Conservation (phyloP, 2,329 filamentous ascomycete genomes). For the Coniella vitis region DNA sequence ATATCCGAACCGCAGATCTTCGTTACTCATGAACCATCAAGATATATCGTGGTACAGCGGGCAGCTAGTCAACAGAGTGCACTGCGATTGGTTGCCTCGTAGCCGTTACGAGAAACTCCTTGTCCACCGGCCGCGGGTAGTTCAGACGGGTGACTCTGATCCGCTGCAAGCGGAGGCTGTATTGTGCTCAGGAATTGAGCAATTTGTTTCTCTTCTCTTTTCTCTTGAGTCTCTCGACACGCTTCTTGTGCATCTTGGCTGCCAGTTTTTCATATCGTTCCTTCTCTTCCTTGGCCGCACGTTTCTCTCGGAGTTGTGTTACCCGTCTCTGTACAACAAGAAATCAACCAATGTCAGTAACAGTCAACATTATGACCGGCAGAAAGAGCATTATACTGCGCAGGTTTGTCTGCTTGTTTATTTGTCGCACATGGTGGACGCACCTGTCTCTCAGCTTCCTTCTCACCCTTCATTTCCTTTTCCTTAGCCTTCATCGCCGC, state of each 20-base stretch:
- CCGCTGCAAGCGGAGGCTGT: background rate
- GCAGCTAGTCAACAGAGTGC: background rate
- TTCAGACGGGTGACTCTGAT: background rate
- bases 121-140: slow-evolving; percentile 1
- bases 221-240: slow-evolving; percentile 85
- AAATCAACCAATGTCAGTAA: slow-evolving; percentile 13
- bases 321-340: slow-evolving; percentile 55
- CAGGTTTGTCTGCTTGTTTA: background rate
- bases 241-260: slow-evolving; percentile 95
- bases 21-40: background rate
- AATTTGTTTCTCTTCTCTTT: slow-evolving; percentile 95
- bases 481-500: slow-evolving; percentile 85
- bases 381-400: too few species aligned
- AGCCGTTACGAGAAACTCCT: background rate
- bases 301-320: slow-evolving; percentile 75
- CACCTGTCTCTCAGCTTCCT: slow-evolving; percentile 82
- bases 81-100: background rate
- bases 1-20: background rate
- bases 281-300: slow-evolving; percentile 85
- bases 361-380: too few species aligned
- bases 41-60: slow-evolving; percentile 3
- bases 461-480: slow-evolving; percentile 93
- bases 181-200: slow-evolving; percentile 52
- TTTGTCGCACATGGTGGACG: slow-evolving; percentile 20
- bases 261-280: slow-evolving; percentile 90